These are phyloP conservation scores for Colletotrichum liaoningense DNA, from an alignment of 2,329 filamentous ascomycete species.

Conservation along the genomic window DNA sequence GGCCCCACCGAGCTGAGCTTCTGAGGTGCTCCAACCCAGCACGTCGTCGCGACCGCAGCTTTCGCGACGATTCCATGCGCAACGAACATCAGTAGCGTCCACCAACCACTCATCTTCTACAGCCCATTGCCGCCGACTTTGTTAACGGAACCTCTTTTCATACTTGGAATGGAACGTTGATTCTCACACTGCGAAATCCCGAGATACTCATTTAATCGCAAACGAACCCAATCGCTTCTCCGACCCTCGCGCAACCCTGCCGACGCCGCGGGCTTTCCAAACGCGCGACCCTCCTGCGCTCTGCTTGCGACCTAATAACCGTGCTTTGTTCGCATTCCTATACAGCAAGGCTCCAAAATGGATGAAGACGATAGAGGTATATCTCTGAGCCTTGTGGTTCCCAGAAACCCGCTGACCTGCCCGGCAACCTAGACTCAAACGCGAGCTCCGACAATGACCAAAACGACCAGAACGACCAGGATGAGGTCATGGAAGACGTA, in stretches of 20 bases:
- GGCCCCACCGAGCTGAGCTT: slow-evolving; percentile 1
- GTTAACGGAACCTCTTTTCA: not conserved
- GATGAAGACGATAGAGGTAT: slow-evolving; percentile 45
- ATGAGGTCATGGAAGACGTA: slow-evolving; percentile 68
- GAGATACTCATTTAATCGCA: not conserved
- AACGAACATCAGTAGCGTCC: not conserved
- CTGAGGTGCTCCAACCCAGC: slow-evolving; percentile 19
- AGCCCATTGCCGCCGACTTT: not conserved
- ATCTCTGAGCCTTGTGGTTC: not conserved
- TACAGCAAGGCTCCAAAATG: slow-evolving; percentile 33
- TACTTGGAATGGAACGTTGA: not conserved
- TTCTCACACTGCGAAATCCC: not conserved
- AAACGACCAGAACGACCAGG: slow-evolving; percentile 61
- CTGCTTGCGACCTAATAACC: not conserved
- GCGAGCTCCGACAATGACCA: slow-evolving; percentile 59
- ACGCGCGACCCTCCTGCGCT: not conserved
- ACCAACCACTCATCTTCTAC: not conserved
- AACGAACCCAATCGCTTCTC: not conserved
- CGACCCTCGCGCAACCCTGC: not conserved
- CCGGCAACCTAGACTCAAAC: slow-evolving; percentile 45
- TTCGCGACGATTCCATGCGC: slow-evolving; percentile 13
- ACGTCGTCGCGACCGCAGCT: slow-evolving; percentile 32
- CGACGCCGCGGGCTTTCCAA: not conserved
- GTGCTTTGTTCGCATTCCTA: not conserved
- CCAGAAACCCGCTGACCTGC: not conserved